Evolutionary conservation across 2,329 filamentous ascomycete species (phyloP).

Genomic region (Aspergillus sp.): DNA sequence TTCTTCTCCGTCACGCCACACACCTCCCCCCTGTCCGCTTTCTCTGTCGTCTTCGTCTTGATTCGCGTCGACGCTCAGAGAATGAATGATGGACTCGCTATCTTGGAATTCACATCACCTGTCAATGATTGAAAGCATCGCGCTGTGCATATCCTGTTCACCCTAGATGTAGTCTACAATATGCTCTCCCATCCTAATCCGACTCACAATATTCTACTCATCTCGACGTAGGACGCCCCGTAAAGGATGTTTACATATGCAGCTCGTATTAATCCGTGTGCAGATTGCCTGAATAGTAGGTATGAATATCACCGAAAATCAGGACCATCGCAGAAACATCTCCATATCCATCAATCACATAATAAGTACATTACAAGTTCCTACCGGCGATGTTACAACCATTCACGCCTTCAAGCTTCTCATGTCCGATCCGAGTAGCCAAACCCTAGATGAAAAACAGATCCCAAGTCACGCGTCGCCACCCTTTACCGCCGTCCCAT

Average conservation of each 20-base stretch:
- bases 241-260: too few species aligned
- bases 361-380: slow-evolving; percentile 6
- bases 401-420: slow-evolving; percentile 1
- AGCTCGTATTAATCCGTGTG: too few species aligned
- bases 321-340: too few species aligned
- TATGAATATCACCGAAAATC: too few species aligned
- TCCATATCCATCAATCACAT: not conserved
- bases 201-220: not conserved
- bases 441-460: not conserved
- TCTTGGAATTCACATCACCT: not conserved
- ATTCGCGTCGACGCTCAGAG: not conserved
- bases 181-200: not conserved
- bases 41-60: not conserved
- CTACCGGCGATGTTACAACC: slow-evolving; percentile 1
- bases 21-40: not conserved
- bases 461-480: not conserved
- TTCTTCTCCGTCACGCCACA: slow-evolving; percentile 3
- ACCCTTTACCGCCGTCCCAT: slow-evolving; percentile 63
- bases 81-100: not conserved
- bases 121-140: not conserved
- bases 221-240: too few species aligned
- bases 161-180: slow-evolving; percentile 1
- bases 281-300: too few species aligned
- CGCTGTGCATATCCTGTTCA: not conserved
- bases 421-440: not conserved